phyloP scores from a whole-genome alignment of 148 eudicot genomes.

The Silene conica region DNA sequence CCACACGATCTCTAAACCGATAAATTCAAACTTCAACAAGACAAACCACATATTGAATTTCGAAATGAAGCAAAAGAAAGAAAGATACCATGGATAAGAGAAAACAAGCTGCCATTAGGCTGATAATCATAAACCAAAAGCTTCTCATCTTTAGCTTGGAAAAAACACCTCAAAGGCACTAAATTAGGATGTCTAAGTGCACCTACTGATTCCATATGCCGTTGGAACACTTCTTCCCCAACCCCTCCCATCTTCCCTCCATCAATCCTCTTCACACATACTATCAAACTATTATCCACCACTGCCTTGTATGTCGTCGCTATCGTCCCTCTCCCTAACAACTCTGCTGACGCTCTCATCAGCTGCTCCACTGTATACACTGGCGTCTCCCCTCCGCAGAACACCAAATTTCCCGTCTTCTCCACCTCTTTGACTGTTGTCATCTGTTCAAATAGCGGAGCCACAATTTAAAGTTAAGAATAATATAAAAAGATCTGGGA shows the following conservation, averaged over 20 bases:
- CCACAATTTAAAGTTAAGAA: neutral
- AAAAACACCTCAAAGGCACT: conserved; percentile 51
- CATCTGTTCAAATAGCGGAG: neutral
- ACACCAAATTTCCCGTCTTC: conserved; percentile 43
- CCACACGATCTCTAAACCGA: no score
- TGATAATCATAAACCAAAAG: conserved; percentile 63
- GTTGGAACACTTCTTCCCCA: conserved; percentile 41
- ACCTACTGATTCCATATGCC: conserved; percentile 61
- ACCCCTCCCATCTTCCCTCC: conserved; percentile 32
- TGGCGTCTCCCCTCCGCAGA: conserved; percentile 54
- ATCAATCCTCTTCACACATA: conserved; percentile 53
- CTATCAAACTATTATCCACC: conserved; percentile 55
- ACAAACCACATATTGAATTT: no score
- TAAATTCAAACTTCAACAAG: no score
- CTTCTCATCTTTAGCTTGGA: conserved; percentile 61
- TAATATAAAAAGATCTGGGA: no score
- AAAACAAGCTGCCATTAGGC: conserved; percentile 50
- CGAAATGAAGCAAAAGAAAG: no score
- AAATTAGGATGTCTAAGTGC: conserved; percentile 60
- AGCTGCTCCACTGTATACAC: conserved; percentile 49
- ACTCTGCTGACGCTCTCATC: conserved; percentile 57
- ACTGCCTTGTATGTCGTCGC: conserved; percentile 68
- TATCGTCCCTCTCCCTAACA: conserved; percentile 50
- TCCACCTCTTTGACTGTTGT: neutral
- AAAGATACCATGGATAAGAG: conserved; percentile 55